Conservation (phyloP, 495 filamentous ascomycete genomes). For the Trichoderma orchidacearum region DNA sequence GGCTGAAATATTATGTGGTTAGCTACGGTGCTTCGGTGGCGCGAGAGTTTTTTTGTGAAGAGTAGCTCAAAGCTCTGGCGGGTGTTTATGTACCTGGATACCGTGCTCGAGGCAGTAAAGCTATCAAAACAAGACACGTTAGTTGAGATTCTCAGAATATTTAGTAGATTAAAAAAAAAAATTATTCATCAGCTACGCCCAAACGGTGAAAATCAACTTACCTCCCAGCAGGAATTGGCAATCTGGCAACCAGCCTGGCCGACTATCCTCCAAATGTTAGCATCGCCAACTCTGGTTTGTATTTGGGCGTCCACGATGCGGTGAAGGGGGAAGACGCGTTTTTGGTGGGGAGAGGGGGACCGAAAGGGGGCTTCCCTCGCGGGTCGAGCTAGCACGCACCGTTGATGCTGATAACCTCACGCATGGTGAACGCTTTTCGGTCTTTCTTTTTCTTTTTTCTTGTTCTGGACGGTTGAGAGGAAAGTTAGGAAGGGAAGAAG, state of each 20-base stretch:
- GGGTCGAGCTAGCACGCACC: conserved; percentile 43
- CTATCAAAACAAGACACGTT: conserved; percentile 33
- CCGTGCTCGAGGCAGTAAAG: conserved; percentile 99
- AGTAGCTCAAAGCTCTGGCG: neutral
- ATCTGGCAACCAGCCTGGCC: conserved; percentile 99
- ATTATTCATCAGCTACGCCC: neutral
- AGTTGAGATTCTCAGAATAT: conserved; percentile 4
- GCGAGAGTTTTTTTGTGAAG: neutral
- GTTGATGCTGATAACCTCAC: conserved; percentile 96
- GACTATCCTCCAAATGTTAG: conserved; percentile 49
- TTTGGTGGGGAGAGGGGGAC: conserved; percentile 6
- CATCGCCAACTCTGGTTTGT: conserved; percentile 9
- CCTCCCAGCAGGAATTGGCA: conserved; percentile 99
- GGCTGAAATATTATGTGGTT: conserved; percentile 43
- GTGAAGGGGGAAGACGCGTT: conserved; percentile 25
- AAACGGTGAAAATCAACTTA: conserved; percentile 35
- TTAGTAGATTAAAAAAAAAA: neutral
- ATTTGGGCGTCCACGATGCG: conserved; percentile 17
- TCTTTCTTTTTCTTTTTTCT: no score
- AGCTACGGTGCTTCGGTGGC: conserved; percentile 1
- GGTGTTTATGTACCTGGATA: conserved; percentile 66
- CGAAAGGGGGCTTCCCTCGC: neutral
- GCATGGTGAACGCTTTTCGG: conserved; percentile 54
- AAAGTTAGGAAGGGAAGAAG: neutral
- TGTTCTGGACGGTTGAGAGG: neutral